These are phyloP conservation scores for Fusarium scirpi DNA, from an alignment of 2,329 filamentous ascomycete genomes.

Conservation along the genomic window DNA sequence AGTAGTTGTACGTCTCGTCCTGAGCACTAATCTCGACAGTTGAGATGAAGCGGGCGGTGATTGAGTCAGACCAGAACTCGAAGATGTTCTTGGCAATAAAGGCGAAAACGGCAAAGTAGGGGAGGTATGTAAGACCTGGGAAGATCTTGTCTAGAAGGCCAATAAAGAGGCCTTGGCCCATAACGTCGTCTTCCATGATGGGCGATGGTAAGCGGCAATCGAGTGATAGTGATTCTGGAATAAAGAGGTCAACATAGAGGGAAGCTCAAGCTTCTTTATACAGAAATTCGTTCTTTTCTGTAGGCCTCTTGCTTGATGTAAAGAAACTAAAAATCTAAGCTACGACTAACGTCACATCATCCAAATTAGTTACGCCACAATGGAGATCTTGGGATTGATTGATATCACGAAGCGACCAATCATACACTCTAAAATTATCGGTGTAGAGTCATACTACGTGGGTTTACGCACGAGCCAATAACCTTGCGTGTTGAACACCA, in stretches of 20 bases:
- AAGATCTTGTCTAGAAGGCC: not conserved
- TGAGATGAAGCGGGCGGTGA: slow-evolving; percentile 22
- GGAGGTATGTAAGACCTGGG: not conserved
- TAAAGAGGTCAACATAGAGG: not conserved
- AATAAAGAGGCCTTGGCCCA: not conserved
- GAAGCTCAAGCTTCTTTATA: not conserved
- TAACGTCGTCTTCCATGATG: not conserved
- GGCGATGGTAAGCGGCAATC: not conserved
- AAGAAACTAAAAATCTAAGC: no score
- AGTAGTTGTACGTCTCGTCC: slow-evolving; percentile 29
- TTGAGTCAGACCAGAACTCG: not conserved
- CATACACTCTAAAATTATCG: no score
- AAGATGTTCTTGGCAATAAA: slow-evolving; percentile 17
- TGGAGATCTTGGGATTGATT: no score
- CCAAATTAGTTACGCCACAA: no score
- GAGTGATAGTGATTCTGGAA: accelerated
- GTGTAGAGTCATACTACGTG: no score
- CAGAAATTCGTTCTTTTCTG: accelerated
- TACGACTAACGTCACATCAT: no score
- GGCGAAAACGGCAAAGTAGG: not conserved
- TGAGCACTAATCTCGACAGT: slow-evolving; percentile 24
- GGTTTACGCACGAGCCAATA: no score
- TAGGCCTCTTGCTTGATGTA: no score
- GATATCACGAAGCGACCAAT: no score
- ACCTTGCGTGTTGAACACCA: no score